These are phyloP conservation scores for Neurospora sp. DNA, from an alignment of 495 filamentous ascomycete species.

Conservation along the genomic window DNA sequence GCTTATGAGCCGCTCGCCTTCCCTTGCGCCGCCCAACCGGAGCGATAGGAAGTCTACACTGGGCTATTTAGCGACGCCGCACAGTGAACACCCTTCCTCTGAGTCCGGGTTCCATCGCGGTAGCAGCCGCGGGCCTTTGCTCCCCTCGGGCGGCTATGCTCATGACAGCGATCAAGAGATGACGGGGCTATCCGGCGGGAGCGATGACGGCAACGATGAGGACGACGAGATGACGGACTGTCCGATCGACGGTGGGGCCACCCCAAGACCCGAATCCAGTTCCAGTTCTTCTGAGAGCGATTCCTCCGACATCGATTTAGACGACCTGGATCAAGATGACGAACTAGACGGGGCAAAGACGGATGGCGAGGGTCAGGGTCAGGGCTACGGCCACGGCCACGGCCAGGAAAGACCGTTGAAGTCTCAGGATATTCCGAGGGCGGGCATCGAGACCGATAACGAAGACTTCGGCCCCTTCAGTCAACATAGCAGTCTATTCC, in stretches of 20 bases:
- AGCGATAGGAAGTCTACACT: constrained; percentile 32
- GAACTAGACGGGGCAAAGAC: constrained; percentile 24
- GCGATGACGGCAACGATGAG: constrained; percentile 8
- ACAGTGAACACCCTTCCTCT: constrained; percentile 31
- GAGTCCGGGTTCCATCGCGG: constrained; percentile 11
- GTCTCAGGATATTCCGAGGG: constrained; percentile 35
- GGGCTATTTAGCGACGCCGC: constrained; percentile 44
- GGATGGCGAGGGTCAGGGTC: constrained; percentile 13
- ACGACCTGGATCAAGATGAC: constrained; percentile 20
- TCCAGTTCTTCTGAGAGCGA: not conserved
- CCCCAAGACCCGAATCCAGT: not conserved
- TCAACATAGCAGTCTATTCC: not conserved
- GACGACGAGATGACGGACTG: constrained; percentile 7
- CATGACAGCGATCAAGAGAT: constrained; percentile 11
- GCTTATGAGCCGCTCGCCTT: constrained; percentile 25
- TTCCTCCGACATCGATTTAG: not conserved
- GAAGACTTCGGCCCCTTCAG: not conserved
- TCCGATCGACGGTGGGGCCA: not conserved
- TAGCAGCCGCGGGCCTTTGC: constrained; percentile 9
- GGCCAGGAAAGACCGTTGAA: not conserved
- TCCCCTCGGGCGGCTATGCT: too few species aligned
- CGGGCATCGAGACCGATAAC: constrained; percentile 23
- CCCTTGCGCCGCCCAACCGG: constrained; percentile 11
- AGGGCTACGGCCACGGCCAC: too few species aligned
- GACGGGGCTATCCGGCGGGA: not conserved